phyloP scores from a whole-genome alignment of 139 green algal genomes.

The Chlorella sorokiniana region DNA sequence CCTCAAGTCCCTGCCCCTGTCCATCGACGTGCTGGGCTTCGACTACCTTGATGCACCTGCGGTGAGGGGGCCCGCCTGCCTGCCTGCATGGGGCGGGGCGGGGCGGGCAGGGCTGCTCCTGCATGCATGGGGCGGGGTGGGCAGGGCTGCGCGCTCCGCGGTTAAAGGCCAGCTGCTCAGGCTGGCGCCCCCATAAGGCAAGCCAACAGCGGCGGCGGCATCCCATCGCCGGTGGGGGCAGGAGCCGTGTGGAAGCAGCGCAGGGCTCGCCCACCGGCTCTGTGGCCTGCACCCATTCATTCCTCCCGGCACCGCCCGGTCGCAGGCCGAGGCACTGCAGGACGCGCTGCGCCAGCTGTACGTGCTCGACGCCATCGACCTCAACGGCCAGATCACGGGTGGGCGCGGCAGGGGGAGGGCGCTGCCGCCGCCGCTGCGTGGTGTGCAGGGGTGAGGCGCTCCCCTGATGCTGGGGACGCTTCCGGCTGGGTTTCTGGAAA shows the following conservation, averaged over 20 bases:
- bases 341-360: conserved; percentile 91
- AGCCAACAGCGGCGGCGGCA: too few relatives aligned
- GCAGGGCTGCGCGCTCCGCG: too few relatives aligned
- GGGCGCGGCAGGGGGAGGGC: background rate
- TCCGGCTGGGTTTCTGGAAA: too few relatives aligned
- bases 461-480: background rate
- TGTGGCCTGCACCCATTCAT: background rate
- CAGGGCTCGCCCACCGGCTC: too few relatives aligned
- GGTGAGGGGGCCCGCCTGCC: background rate
- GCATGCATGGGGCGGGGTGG: too few relatives aligned
- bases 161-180: too few relatives aligned
- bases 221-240: too few relatives aligned
- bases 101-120: too few relatives aligned
- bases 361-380: conserved; percentile 87
- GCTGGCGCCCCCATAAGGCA: too few relatives aligned
- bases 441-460: background rate
- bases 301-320: too few relatives aligned
- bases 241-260: too few relatives aligned
- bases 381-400: conserved; percentile 75
- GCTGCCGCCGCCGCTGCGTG: background rate
- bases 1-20: conserved; percentile 87
- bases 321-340: conserved; percentile 50
- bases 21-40: conserved; percentile 91
- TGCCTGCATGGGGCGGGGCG: too few relatives aligned
- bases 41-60: conserved; percentile 92